Conservation (phyloP, 164 flowering plant species). For the Kalanchoe fedtschenkoi region DNA sequence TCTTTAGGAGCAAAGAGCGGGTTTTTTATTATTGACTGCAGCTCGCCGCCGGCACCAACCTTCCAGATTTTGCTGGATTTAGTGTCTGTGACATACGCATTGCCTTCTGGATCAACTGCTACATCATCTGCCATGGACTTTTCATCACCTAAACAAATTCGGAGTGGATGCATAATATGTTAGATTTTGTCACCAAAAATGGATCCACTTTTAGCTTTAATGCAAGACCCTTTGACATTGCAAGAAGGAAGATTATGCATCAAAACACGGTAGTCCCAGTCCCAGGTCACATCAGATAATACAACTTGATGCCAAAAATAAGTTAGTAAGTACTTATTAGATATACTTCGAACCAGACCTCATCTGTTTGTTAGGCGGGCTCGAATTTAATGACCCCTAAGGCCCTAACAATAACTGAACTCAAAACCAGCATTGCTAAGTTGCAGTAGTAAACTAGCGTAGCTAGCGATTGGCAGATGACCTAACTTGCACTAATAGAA, state of each 20-base stretch:
- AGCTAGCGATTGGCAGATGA: not conserved
- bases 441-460: not conserved
- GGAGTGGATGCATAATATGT: not conserved
- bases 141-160: constrained; percentile 41
- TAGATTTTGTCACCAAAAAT: not conserved
- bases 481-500: not conserved
- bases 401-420: not conserved
- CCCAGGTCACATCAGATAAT: not conserved
- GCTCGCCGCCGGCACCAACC: constrained; percentile 49
- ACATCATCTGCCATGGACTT: constrained; percentile 79
- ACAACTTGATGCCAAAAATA: not conserved
- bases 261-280: too few species aligned
- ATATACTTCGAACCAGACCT: too few species aligned
- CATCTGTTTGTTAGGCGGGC: not conserved
- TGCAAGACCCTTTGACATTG: not conserved
- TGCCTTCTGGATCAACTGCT: constrained; percentile 74
- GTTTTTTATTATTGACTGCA: constrained; percentile 32
- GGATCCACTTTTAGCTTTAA: not conserved
- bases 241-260: not conserved
- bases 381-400: not conserved
- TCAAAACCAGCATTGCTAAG: not conserved
- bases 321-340: not conserved
- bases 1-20: constrained; percentile 54
- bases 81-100: constrained; percentile 72
- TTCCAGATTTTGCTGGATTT: constrained; percentile 67